These are phyloP conservation scores for Scheffersomyces illinoinensis DNA, from an alignment of 1,139 yeast genomes.

Conservation along the genomic window DNA sequence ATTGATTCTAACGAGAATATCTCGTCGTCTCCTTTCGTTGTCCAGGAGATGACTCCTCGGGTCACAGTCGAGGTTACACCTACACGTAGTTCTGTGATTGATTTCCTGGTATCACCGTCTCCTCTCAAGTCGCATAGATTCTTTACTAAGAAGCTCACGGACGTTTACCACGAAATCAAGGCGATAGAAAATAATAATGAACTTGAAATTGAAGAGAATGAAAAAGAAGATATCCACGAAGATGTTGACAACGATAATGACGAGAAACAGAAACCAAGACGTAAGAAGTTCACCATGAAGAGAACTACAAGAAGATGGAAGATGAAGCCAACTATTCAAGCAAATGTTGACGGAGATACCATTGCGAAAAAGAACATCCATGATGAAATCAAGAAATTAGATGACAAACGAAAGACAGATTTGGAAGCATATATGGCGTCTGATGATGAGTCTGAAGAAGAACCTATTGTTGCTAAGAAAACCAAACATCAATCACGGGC, in stretches of 20 bases:
- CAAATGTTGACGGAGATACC: constrained; percentile 25
- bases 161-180: constrained; percentile 30
- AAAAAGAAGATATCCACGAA: constrained; percentile 13
- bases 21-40: not conserved
- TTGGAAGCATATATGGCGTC: constrained; percentile 20
- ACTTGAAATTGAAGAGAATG: constrained; percentile 18
- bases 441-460: constrained; percentile 14
- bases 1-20: not conserved
- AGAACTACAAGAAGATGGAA: constrained; percentile 64
- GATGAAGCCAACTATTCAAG: constrained; percentile 43
- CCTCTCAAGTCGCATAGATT: constrained; percentile 43
- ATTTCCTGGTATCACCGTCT: constrained; percentile 46
- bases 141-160: constrained; percentile 33
- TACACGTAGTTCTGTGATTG: constrained; percentile 9
- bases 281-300: constrained; percentile 51
- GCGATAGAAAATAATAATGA: constrained; percentile 21
- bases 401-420: constrained; percentile 22
- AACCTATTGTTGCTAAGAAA: constrained; percentile 9
- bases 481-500: not conserved
- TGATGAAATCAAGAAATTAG: constrained; percentile 32
- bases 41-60: not conserved
- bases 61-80: constrained; percentile 8
- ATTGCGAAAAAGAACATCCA: constrained; percentile 42
- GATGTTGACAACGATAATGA: constrained; percentile 7
- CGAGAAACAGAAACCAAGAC: constrained; percentile 9